phyloP scores from a whole-genome alignment of 2,329 filamentous ascomycete genomes.

The Colletotrichum trifolii region DNA sequence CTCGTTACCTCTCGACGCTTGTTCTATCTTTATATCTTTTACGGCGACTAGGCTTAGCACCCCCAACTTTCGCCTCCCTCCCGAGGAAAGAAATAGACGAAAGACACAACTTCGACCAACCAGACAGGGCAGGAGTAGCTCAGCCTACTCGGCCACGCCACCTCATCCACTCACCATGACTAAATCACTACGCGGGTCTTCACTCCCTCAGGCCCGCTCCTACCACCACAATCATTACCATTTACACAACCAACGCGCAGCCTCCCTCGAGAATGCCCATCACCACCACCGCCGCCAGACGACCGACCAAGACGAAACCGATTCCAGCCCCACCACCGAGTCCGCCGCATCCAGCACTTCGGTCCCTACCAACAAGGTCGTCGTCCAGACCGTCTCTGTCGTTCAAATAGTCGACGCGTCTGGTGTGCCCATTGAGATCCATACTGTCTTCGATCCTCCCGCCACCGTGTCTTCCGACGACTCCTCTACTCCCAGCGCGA shows the following conservation, averaged over 20 bases:
- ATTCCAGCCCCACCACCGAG: slow-evolving; percentile 29
- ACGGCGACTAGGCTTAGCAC: slow-evolving; percentile 9
- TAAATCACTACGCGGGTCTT: slow-evolving; percentile 57
- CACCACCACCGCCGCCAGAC: slow-evolving; percentile 43
- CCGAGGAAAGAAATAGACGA: slow-evolving; percentile 15
- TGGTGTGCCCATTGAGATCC: slow-evolving; percentile 56
- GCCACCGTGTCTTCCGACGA: slow-evolving; percentile 49
- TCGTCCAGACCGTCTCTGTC: slow-evolving; percentile 67
- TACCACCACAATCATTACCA: slow-evolving; percentile 47
- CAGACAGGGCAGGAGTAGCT: slow-evolving; percentile 20
- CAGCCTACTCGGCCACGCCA: slow-evolving; percentile 35
- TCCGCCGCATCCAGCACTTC: slow-evolving; percentile 36
- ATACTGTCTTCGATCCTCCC: slow-evolving; percentile 54
- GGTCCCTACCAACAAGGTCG: slow-evolving; percentile 45
- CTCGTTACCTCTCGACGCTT: slow-evolving; percentile 27
- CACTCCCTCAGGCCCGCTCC: slow-evolving; percentile 59
- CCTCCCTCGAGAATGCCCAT: slow-evolving; percentile 41
- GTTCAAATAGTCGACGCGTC: slow-evolving; percentile 62
- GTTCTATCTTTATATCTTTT: slow-evolving; percentile 24
- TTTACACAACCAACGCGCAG: slow-evolving; percentile 42
- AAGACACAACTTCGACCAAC: slow-evolving; percentile 13
- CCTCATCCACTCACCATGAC: slow-evolving; percentile 56
- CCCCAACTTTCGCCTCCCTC: slow-evolving; percentile 32
- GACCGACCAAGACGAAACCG: slow-evolving; percentile 40
- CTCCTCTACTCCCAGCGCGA: slow-evolving; percentile 34